Conservation (phyloP, 208 protist species). For the Leishmania mexicana region DNA sequence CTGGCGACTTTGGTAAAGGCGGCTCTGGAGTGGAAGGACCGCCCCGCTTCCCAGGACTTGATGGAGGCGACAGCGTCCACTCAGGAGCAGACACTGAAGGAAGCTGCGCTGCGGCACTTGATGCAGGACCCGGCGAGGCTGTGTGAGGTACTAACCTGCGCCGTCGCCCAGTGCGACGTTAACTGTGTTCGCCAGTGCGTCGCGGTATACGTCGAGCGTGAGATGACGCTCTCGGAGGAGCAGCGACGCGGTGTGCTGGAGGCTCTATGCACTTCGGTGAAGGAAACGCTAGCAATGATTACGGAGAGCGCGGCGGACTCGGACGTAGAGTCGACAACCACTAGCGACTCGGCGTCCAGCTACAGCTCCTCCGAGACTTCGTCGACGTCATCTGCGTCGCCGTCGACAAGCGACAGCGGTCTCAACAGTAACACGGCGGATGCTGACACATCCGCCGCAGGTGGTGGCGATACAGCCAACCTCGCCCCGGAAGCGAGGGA, state of each 20-base stretch:
- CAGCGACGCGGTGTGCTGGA: conserved; percentile 38
- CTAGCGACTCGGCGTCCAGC: no score
- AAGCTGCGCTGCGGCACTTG: conserved; percentile 48
- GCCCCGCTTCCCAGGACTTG: conserved; percentile 29
- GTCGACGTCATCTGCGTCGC: background rate
- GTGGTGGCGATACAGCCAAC: conserved; percentile 25
- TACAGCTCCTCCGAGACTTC: background rate
- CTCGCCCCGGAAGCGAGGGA: conserved; percentile 30
- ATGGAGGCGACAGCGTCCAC: conserved; percentile 31
- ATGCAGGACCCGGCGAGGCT: conserved; percentile 50
- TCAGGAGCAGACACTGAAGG: conserved; percentile 37
- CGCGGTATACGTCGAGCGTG: conserved; percentile 20
- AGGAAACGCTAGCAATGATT: conserved; percentile 34
- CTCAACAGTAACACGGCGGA: conserved; percentile 2
- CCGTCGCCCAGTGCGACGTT: conserved; percentile 49
- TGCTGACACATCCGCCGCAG: background rate
- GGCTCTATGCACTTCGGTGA: conserved; percentile 40
- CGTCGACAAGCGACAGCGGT: background rate
- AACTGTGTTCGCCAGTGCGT: conserved; percentile 44
- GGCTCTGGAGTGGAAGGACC: conserved; percentile 38
- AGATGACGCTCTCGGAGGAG: conserved; percentile 18
- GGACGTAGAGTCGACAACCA: background rate
- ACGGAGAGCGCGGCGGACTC: conserved; percentile 1
- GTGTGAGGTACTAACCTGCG: conserved; percentile 39
- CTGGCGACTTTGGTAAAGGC: conserved; percentile 28